phyloP scores from a whole-genome alignment of 164 flowering plant species.

The Taxillus chinensis region DNA sequence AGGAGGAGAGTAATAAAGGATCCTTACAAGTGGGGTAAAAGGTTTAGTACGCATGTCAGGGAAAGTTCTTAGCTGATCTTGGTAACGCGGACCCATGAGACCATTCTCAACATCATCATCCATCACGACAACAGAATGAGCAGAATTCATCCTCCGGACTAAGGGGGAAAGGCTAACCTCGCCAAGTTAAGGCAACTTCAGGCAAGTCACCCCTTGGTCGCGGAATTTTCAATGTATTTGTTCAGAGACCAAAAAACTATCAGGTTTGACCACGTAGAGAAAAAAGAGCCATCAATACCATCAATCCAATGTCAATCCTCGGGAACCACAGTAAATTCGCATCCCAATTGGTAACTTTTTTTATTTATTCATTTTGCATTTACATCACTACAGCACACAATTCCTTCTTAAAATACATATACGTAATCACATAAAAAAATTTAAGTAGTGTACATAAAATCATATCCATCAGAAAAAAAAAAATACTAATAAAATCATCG shows the following conservation, averaged over 20 bases:
- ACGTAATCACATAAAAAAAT: no score
- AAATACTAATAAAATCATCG: no score
- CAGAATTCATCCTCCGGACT: slow-evolving; percentile 61
- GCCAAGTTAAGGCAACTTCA: slow-evolving; percentile 62
- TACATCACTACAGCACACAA: no score
- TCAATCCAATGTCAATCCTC: no score
- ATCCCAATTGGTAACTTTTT: no score
- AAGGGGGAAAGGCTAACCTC: slow-evolving; percentile 51
- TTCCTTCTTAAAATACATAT: no score
- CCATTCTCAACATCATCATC: slow-evolving; percentile 76
- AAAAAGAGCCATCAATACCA: not conserved
- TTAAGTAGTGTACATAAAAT: no score
- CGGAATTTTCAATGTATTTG: slow-evolving; percentile 53
- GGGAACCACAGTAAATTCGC: no score
- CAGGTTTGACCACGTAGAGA: not conserved
- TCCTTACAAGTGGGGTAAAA: slow-evolving; percentile 64
- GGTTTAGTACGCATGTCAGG: slow-evolving; percentile 79
- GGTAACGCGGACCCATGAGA: slow-evolving; percentile 37
- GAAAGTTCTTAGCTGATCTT: slow-evolving; percentile 70
- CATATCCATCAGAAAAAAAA: no score
- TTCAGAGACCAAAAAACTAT: not conserved
- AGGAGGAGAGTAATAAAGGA: not conserved
- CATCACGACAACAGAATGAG: slow-evolving; percentile 42
- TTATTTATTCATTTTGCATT: no score
- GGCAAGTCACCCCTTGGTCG: slow-evolving; percentile 89